A percentile compares a stretch with the other conserved stretches of the same genome.
These are phyloP conservation scores for Candida sanyiensis DNA, from an alignment of 805 yeast species.

Conservation along the genomic window DNA sequence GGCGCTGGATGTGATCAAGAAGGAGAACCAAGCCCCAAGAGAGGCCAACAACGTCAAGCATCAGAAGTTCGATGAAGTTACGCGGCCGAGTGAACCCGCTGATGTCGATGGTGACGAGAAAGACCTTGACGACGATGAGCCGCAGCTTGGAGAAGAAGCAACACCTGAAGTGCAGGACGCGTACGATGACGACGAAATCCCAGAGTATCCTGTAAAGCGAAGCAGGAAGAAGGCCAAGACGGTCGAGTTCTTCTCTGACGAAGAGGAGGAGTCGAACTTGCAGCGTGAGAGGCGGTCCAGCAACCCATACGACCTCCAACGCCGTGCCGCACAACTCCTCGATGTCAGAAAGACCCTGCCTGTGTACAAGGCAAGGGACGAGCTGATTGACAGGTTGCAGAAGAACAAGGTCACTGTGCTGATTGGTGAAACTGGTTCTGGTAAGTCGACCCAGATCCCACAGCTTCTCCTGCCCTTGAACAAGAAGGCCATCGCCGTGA, in stretches of 20 bases:
- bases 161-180: too few relatives aligned
- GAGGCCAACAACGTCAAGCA: conserved; percentile 4
- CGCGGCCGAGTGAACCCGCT: conserved; percentile 1
- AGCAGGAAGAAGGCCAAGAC: conserved; percentile 23
- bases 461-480: conserved; percentile 64
- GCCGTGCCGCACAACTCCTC: conserved; percentile 39
- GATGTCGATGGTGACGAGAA: not conserved
- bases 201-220: too few relatives aligned
- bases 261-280: conserved; percentile 27
- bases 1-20: conserved; percentile 1
- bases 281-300: conserved; percentile 14
- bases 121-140: not conserved
- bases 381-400: conserved; percentile 49
- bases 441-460: conserved; percentile 96
- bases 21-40: conserved; percentile 1
- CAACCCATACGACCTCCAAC: conserved; percentile 28
- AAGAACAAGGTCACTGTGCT: conserved; percentile 66
- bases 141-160: conserved; percentile 8
- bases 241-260: conserved; percentile 34
- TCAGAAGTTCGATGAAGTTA: conserved; percentile 3
- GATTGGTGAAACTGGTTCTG: conserved; percentile 97
- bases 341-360: conserved; percentile 59
- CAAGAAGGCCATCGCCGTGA: conserved; percentile 69
- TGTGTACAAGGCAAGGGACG: conserved; percentile 64
- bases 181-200: too few relatives aligned